Base-by-base conservation (phyloP, 179 eudicot species). In the Patellifolia procumbens region DNA sequence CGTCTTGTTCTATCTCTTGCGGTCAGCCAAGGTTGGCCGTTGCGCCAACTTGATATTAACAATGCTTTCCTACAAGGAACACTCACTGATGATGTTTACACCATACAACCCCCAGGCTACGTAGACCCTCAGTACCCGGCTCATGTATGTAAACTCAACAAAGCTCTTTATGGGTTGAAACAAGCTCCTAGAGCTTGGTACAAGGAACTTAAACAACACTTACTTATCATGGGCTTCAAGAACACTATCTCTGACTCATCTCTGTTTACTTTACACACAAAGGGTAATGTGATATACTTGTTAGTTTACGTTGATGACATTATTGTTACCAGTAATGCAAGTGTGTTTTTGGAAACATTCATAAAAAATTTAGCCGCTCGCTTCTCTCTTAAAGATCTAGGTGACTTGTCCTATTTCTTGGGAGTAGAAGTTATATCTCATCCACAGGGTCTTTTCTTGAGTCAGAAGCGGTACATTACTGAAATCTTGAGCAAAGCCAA, bases 261-360 rank as follows among this genome's bases (percentile, higher is more conserved):
- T 1, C 46, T 72, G 5, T 72, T 72, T 32, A 32, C 51, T 37
- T 19, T 34, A 17, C 12, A 53, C 4, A 2, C 26, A 15, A 4
- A 19, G 1, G 12, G 10, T 29, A 16, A 0, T 2, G 2, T 31
- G 12, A 39, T 72, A 19, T 72, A 72, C 2, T 61, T 72, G 6
- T 46, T 72, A 5, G 64, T 72, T 4, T 72, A 53, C 34, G 75
- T 72, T 22, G 64, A 72, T 15, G 66, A 34, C 65, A 72, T 53
- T 4, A 53, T 55, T 5, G 35, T 72, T n/a, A 72, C 65, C 20
- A 28, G 75, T 9, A 49, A 32, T 39, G 1, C 12, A 53, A 4
- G 24, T 1, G 11, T 6, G 1, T 0, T 11, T 15, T 17, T 35
- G 2, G 17, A 42, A 8, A 39, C 5, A 34, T 37, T 61, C 16